A percentile compares a stretch with the other conserved stretches of the same genome.
Conservation (phyloP, 352 stramenopile genomes). For the Globisporangium camurandrum region DNA sequence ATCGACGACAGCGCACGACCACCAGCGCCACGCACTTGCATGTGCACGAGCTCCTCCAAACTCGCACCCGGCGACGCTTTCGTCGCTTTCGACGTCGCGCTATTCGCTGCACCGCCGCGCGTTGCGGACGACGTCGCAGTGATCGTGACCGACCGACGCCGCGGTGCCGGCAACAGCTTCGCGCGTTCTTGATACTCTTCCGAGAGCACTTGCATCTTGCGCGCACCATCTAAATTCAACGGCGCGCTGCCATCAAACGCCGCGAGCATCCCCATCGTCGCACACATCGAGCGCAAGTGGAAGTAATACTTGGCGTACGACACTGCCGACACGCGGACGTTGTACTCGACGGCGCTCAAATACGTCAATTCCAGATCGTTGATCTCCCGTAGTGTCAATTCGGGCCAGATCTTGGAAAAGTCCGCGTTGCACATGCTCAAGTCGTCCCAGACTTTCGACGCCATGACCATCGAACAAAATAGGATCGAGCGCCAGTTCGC, state of each 20-base stretch:
- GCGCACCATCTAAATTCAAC: slow-evolving; percentile 73
- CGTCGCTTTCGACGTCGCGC: slow-evolving; percentile 1
- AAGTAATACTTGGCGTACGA: slow-evolving; percentile 96
- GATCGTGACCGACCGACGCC: slow-evolving; percentile 75
- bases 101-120: slow-evolving; percentile 12
- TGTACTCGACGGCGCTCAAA: slow-evolving; percentile 86
- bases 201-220: slow-evolving; percentile 84
- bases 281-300: slow-evolving; percentile 92
- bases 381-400: slow-evolving; percentile 89
- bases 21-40: slow-evolving; percentile 71
- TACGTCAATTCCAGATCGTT: slow-evolving; percentile 95
- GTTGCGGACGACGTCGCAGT: slow-evolving; percentile 39
- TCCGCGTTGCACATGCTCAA: slow-evolving; percentile 97
- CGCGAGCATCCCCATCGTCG: slow-evolving; percentile 76
- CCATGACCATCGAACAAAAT: slow-evolving; percentile 95
- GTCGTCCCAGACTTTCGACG: slow-evolving; percentile 97
- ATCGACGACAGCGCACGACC: slow-evolving; percentile 32
- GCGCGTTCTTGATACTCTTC: slow-evolving; percentile 83
- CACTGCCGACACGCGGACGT: slow-evolving; percentile 79
- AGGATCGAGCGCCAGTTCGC: slow-evolving; percentile 93
- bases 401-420: slow-evolving; percentile 91
- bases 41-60: slow-evolving; percentile 78
- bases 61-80: slow-evolving; percentile 64
- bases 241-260: slow-evolving; percentile 71
- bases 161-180: slow-evolving; percentile 61